Evolutionary conservation across 148 eudicot species (phyloP).

Genomic region (Spergularia bocconei): DNA sequence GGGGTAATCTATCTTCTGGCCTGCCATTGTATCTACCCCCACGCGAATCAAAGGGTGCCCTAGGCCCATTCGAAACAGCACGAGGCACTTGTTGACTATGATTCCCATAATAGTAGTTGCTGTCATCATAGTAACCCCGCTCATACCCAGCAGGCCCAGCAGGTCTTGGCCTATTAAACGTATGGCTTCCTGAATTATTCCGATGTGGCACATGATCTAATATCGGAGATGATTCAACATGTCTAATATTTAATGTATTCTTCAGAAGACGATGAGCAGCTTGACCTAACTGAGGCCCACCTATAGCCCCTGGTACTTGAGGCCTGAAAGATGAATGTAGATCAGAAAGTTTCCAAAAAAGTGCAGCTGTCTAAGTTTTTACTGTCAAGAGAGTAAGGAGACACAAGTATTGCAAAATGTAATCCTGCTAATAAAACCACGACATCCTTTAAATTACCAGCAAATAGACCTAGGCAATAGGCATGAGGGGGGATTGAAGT

Average conservation of each 20-base stretch:
- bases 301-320: constrained; percentile 64
- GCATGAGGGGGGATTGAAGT: too few relatives aligned
- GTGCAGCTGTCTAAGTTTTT: too few relatives aligned
- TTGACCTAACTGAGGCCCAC: constrained; percentile 74
- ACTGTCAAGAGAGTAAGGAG: too few relatives aligned
- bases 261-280: constrained; percentile 90
- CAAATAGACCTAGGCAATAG: too few relatives aligned
- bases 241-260: constrained; percentile 67
- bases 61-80: constrained; percentile 26
- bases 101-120: constrained; percentile 25
- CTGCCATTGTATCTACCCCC: constrained; percentile 40
- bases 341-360: background rate
- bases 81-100: constrained; percentile 30
- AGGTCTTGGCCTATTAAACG: constrained; percentile 49
- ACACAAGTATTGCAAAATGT: too few relatives aligned
- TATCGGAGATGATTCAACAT: constrained; percentile 34
- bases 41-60: constrained; percentile 40
- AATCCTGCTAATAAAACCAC: too few relatives aligned
- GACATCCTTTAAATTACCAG: too few relatives aligned
- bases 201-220: constrained; percentile 36
- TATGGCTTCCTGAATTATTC: constrained; percentile 42
- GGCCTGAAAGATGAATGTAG: constrained; percentile 49
- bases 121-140: constrained; percentile 49
- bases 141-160: constrained; percentile 67
- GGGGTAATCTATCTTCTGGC: constrained; percentile 16